Evolutionary conservation across 2,329 filamentous ascomycete species (phyloP), one percentile per base, ranked within the genome.

Genomic region (Coniochaeta hoffmannii): DNA sequence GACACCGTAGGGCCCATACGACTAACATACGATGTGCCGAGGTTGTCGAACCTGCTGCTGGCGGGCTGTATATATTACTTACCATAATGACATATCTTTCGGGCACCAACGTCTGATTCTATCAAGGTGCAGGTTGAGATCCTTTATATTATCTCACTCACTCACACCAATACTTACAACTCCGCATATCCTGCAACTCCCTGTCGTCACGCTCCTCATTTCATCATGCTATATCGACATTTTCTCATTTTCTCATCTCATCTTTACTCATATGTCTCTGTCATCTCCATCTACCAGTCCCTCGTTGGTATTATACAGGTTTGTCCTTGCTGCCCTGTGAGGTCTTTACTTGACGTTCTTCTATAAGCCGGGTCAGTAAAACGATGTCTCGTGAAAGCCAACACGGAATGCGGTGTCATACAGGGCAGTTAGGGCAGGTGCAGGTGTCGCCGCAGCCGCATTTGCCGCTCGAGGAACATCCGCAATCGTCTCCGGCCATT

Each of bases 371-470:
- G 14, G 36, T 41, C n/a, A 41, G 36, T 22, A n/a, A 6, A 8
- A 22, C 36, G 8, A 6, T 7, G 15, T n/a, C n/a, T 15, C 8
- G 14, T 41, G 7, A 41, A 41, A 6, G 8, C 36, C 15, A 41
- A n/a, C 14, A n/a, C n/a, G n/a, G 36, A 15, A n/a, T 9, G 22
- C 14, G 19, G 19, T 19, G 4, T 28, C 22, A 24, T 50, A 61
- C 60, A 41, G 60, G 59, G 56, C 61, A 63, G 53, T 58, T 61
- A n/a, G 60, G 54, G 41, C 61, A 63, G 12, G 59, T 59, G 60
- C 61, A 63, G 50, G 59, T 55, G 11, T 58, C 61, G 46, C 59
- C 58, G 34, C 61, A 63, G 53, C 26, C 57, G 52, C 61, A 63
- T 22, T 57, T 57, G n/a, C 61, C 61, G 0, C 56, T 32, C 1